A percentile compares a stretch with the other conserved stretches of the same genome.
phyloP scores from a whole-genome alignment of 169 alveolate genomes.

The Eimeria sp. region DNA sequence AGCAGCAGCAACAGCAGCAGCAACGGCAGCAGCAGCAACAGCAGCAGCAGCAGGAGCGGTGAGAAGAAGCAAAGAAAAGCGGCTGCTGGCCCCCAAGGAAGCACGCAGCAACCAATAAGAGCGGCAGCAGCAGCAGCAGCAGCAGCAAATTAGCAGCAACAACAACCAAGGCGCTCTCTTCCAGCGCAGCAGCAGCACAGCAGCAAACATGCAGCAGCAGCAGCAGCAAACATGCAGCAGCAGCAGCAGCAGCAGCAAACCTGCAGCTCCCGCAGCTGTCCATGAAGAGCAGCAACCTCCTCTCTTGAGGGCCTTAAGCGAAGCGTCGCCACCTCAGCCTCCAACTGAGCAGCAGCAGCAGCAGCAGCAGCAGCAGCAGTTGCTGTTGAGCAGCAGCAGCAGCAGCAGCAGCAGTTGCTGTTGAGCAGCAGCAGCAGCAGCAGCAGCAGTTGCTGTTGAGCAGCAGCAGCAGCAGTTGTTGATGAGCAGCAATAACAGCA shows the following conservation, averaged over 20 bases:
- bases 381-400: too few relatives aligned
- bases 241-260: slow-evolving; percentile 58
- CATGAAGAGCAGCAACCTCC: slow-evolving; percentile 15
- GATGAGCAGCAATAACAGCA: slow-evolving; percentile 1
- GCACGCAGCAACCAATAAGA: background rate
- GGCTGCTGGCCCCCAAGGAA: background rate
- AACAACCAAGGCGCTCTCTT: background rate
- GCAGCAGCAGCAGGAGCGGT: background rate
- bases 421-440: too few relatives aligned
- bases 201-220: slow-evolving; percentile 1
- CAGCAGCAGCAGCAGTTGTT: too few relatives aligned
- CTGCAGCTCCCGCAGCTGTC: slow-evolving; percentile 48
- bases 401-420: too few relatives aligned
- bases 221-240: slow-evolving; percentile 43
- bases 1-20: slow-evolving; percentile 31
- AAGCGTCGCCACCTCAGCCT: slow-evolving; percentile 32
- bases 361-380: slow-evolving; percentile 68
- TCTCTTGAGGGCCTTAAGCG: slow-evolving; percentile 49
- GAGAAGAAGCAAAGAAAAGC: background rate
- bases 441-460: too few relatives aligned
- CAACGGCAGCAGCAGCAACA: background rate
- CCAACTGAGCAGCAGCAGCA: slow-evolving; percentile 9
- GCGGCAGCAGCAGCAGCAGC: slow-evolving; percentile 15
- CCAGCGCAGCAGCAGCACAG: slow-evolving; percentile 3
- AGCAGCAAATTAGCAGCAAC: background rate